A percentile compares a stretch with the other conserved stretches of the same genome.
Conservation (phyloP, 2,329 filamentous ascomycete genomes). For the Fusarium sp. region DNA sequence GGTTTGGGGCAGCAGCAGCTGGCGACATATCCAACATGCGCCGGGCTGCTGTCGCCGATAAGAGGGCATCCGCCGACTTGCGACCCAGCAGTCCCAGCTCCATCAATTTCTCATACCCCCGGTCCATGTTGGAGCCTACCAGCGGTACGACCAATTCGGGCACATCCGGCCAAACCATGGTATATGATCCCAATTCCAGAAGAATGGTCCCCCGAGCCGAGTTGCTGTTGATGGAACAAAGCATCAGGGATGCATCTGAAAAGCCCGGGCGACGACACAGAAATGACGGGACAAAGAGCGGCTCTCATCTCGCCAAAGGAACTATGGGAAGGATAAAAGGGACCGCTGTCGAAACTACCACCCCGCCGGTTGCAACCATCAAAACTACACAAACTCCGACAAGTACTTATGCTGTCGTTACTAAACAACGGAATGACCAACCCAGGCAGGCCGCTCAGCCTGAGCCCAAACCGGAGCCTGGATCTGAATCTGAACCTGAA, state of each 20-base stretch:
- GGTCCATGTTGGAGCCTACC: slow-evolving; percentile 60
- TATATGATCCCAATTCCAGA: slow-evolving; percentile 77
- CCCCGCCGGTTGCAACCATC: slow-evolving; percentile 44
- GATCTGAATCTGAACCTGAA: slow-evolving; percentile 8
- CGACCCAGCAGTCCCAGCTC: slow-evolving; percentile 65
- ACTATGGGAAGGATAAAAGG: slow-evolving; percentile 68
- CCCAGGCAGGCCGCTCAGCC: neutral
- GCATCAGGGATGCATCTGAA: slow-evolving; percentile 57
- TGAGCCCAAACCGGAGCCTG: slow-evolving; percentile 9
- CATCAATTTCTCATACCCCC: slow-evolving; percentile 74
- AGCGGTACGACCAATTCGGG: slow-evolving; percentile 20
- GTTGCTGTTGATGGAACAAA: slow-evolving; percentile 61
- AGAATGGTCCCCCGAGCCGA: slow-evolving; percentile 70
- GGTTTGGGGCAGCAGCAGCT: slow-evolving; percentile 64
- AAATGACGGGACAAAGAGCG: slow-evolving; percentile 57
- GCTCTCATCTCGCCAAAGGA: slow-evolving; percentile 66
- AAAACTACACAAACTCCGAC: slow-evolving; percentile 33
- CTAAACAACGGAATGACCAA: slow-evolving; percentile 13
- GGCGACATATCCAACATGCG: slow-evolving; percentile 63
- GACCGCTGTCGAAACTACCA: slow-evolving; percentile 58
- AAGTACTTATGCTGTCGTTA: slow-evolving; percentile 2
- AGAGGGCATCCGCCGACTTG: slow-evolving; percentile 50
- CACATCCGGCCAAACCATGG: slow-evolving; percentile 61
- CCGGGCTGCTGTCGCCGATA: slow-evolving; percentile 58
- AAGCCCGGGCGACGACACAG: slow-evolving; percentile 60